Percentiles rank a stretch among this genome's conserved stretches.
Evolutionary conservation across 2,329 filamentous ascomycete genomes (phyloP).

Genomic region (Macrophomina phaseolina): DNA sequence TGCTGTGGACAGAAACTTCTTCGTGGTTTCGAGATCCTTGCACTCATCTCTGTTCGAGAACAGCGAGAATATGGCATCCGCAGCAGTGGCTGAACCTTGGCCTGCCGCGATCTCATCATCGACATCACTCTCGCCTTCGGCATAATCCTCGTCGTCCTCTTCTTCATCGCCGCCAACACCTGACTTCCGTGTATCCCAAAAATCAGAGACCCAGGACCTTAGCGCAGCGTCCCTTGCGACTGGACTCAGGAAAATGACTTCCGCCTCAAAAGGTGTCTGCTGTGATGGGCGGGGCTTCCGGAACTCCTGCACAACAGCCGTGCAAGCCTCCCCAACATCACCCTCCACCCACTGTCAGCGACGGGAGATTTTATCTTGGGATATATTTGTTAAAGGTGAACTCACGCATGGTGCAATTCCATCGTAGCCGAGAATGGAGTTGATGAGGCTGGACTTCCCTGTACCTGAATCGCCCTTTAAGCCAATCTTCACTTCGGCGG

Average conservation of each 20-base stretch:
- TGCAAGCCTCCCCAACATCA: neutral
- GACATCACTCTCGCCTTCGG: neutral
- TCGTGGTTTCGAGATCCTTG: neutral
- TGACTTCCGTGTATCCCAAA: neutral
- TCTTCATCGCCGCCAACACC: neutral
- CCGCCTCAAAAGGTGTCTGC: neutral
- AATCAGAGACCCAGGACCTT: neutral
- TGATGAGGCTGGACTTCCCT: slow-evolving; percentile 4
- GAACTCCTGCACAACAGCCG: slow-evolving; percentile 11
- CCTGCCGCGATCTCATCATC: neutral
- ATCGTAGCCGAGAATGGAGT: neutral
- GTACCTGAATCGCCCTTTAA: neutral
- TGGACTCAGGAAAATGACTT: neutral
- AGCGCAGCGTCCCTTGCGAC: neutral
- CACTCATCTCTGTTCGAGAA: neutral
- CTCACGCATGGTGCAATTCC: neutral
- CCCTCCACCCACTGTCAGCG: neutral
- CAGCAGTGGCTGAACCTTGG: neutral
- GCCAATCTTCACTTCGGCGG: neutral
- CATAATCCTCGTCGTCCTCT: neutral
- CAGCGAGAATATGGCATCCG: neutral
- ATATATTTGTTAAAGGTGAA: neutral
- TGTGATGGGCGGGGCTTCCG: neutral
- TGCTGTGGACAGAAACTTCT: neutral
- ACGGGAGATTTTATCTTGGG: too few species aligned